Base-by-base conservation (phyloP, 2,329 filamentous ascomycete genomes). In the Epichloe scottii region DNA sequence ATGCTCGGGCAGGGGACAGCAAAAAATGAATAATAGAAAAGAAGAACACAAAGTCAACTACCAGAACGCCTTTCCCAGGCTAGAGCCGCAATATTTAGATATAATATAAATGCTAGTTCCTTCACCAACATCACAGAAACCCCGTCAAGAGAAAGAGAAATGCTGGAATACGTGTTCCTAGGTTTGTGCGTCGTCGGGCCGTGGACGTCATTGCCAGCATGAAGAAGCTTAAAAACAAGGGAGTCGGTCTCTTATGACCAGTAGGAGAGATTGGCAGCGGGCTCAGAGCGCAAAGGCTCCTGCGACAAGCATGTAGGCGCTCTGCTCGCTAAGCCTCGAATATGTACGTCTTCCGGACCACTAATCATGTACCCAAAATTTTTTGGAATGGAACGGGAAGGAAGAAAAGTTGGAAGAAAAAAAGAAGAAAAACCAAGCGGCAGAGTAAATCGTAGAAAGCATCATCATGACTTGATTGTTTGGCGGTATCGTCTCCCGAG, bases 301-400 rank as follows among this genome's bases (percentile, higher is more conserved):
- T 35, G 3, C 30, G 15, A 11, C 30, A 30, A 35, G 38, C 17
- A 23, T 12, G 10, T 54, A 54, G 57, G 55, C 56, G 58, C 59
- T 55, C 51, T 53, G 56, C 59, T 51, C 58, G 56, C 57, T 54
- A 52, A 49, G 47, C 47, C 55, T 33, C 57, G 23, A 49, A 53
- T 56, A 55, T 54, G 53, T 54, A 53, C 52, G 56, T 57, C 54
- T 53, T 35, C 56, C 49, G 57, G 60, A 58, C 57, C 60, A 61
- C 62, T 61, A 62, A 60, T 58, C 48, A 53, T 55, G 19, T 54
- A 54, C 44, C 54, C 54, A 54, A 58, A 57, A 50, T 57, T 57
- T 55, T 10, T 11, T 30, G 30, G 30, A 30, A 30, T 30, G 30
- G 30, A 30, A 30, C 30, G 30, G 10, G 30, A 37, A n/a, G 35